Conservation (phyloP, 169 alveolate genomes). For the Toxoplasma gondii region DNA sequence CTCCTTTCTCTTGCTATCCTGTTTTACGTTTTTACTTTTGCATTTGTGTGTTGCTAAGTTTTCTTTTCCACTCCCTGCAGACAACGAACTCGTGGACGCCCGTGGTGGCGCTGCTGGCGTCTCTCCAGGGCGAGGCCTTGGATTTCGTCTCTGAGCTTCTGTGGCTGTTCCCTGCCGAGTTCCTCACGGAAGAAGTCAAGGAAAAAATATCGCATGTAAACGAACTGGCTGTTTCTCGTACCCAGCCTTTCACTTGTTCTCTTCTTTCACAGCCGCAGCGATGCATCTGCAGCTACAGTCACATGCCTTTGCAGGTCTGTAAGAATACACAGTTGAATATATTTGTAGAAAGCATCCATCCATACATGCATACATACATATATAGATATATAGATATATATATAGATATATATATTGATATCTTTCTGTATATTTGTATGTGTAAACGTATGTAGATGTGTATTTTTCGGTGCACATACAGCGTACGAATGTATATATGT, state of each 20-base stretch:
- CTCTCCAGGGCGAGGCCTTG: background rate
- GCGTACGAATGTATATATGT: too few relatives aligned
- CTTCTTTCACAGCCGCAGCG: background rate
- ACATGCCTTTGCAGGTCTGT: background rate
- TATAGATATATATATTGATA: background rate
- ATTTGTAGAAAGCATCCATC: background rate
- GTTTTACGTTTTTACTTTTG: too few relatives aligned
- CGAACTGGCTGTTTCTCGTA: background rate
- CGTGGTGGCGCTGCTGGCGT: background rate
- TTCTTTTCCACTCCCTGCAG: background rate
- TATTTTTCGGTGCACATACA: too few relatives aligned
- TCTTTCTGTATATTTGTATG: background rate
- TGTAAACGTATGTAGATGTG: background rate
- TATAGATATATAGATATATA: background rate
- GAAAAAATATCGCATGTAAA: background rate
- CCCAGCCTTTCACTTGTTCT: background rate
- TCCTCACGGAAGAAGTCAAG: background rate
- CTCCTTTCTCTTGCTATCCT: background rate
- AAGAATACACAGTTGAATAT: background rate
- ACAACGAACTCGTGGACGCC: background rate
- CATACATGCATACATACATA: background rate
- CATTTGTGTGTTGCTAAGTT: too few relatives aligned
- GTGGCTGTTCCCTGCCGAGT: conserved; percentile 5
- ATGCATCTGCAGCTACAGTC: background rate
- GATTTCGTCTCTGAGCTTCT: conserved; percentile 1